Evolutionary conservation across 2,329 filamentous ascomycete species (phyloP), one percentile per base, ranked within the genome.

Genomic region (Exophiala calicioides): DNA sequence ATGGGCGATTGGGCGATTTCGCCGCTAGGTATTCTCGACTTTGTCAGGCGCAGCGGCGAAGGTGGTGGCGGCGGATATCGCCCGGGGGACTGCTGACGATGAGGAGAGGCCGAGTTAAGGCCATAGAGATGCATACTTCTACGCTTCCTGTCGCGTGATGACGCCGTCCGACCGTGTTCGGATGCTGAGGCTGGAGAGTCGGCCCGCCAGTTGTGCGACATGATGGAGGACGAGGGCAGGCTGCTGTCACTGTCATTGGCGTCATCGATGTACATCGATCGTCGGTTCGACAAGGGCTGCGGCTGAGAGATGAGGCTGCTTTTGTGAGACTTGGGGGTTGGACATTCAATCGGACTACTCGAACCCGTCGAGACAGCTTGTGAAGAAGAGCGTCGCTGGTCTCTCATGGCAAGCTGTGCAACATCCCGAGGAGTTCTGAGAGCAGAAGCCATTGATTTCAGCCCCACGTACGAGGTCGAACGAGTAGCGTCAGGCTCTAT

Each of bases 211-310:
- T 81, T 81, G 8, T 82, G 78, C 3, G 88, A 85, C 38, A 88
- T 73, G 3, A 86, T 73, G 0, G 90, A 94, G 2, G 82, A 81
- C 1, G 91, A 97, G 32, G 86, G 81, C 43, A 90, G 78, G 65
- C 90, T 97, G 44, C 86, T 88, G 63, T 98, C 93, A 61, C 90
- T 95, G 44, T 87, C 84, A 12, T 89, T 89, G 8, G 83, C 84
- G 65, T 98, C 93, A 54, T 88, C 90, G 23, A 89, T 78, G 37
- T 90, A 78, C 53, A 93, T 76, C 1, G 90, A 90, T 3, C 84
- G 84, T 20, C 90, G 81, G 44, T 90, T 87, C 43, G 83, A 85
- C 43, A 87, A 67, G 8, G 66, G 66, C 44, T 74, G 77, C 40
- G 78, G 71, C 44, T 80, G 80, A 5, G 77, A 74, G 3, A 84